Evolutionary conservation across 441 rosid genomes (phyloP).

Genomic region (Mallotus repandus): DNA sequence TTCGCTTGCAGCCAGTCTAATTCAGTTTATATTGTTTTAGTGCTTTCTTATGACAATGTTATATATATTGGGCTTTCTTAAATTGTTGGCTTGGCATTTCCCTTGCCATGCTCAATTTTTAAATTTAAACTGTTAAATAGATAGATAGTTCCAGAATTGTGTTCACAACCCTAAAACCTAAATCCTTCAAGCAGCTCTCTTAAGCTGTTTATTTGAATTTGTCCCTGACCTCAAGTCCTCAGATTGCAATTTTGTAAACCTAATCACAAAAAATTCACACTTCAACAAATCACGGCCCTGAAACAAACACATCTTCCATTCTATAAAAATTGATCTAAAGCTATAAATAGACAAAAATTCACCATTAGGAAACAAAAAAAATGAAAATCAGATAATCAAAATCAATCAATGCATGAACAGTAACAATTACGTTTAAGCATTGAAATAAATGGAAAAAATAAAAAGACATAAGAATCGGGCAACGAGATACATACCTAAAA

Average conservation of each 20-base stretch:
- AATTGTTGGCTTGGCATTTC: background rate
- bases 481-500: constrained; percentile 4
- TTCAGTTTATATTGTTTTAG: background rate
- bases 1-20: background rate
- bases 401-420: background rate
- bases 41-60: background rate
- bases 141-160: background rate
- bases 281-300: no score
- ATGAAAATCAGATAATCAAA: background rate
- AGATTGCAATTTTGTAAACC: background rate
- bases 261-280: no score
- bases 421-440: background rate
- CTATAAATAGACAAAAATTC: no score
- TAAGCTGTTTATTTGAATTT: background rate
- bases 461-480: background rate
- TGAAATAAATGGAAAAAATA: background rate
- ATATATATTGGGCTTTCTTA: background rate
- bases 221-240: no score
- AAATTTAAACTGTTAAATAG: background rate
- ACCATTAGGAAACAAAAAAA: background rate
- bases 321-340: no score
- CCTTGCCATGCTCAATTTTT: background rate
- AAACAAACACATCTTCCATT: no score
- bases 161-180: background rate
- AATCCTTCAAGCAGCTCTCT: background rate